phyloP scores from a whole-genome alignment of 2,329 filamentous ascomycete species.

The Pestalotiopsis sp. region DNA sequence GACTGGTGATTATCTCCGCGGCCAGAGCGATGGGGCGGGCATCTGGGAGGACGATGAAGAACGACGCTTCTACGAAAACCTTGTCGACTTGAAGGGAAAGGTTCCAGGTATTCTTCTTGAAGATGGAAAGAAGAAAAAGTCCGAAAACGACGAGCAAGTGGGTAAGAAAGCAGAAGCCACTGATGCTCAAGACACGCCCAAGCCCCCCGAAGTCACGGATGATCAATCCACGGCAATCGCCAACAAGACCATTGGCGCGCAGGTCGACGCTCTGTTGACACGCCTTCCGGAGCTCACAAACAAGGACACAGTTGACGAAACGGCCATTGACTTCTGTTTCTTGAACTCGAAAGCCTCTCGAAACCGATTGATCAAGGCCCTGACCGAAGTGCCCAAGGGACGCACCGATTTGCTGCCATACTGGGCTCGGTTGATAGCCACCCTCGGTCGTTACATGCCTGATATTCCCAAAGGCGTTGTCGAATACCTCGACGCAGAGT shows the following conservation, averaged over 20 bases:
- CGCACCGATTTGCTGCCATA: constrained; percentile 87
- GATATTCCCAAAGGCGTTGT: constrained; percentile 93
- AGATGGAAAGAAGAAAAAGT: constrained; percentile 92
- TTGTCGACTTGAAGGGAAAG: constrained; percentile 93
- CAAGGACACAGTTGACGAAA: constrained; percentile 90
- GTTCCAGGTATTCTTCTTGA: constrained; percentile 93
- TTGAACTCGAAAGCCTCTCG: constrained; percentile 97
- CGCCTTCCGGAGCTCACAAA: constrained; percentile 88
- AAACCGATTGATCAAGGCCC: constrained; percentile 87
- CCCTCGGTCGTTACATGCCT: constrained; percentile 88
- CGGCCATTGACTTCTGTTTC: constrained; percentile 96
- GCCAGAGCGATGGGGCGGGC: constrained; percentile 85
- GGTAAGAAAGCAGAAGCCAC: constrained; percentile 71
- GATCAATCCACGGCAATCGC: constrained; percentile 93
- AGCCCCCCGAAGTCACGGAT: constrained; percentile 59
- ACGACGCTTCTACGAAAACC: constrained; percentile 94
- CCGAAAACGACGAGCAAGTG: constrained; percentile 77
- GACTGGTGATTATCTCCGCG: constrained; percentile 88
- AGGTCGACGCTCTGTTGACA: constrained; percentile 88
- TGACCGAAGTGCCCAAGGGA: constrained; percentile 94
- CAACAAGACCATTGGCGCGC: constrained; percentile 96
- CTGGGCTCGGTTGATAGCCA: constrained; percentile 92
- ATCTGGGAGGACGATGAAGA: constrained; percentile 99
- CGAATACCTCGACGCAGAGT: constrained; percentile 92
- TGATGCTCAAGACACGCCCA: constrained; percentile 53